Base-by-base conservation (phyloP, 768 basidiomycete genomes). In the Panus rudis region DNA sequence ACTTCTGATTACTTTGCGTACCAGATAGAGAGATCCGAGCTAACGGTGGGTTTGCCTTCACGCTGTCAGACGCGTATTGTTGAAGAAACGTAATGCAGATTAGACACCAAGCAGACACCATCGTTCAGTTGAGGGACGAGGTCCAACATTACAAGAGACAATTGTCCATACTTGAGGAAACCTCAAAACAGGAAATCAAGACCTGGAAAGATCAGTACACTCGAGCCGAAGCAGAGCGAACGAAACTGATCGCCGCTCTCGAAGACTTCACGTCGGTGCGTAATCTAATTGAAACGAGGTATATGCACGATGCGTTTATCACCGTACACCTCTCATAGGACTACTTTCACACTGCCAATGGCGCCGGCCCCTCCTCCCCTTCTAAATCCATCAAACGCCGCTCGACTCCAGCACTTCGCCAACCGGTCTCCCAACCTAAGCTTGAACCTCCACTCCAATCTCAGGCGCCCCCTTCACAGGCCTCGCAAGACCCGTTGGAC, bases 121-220 rank as follows among this genome's bases (percentile, higher is more conserved):
- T 84, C 41, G 57, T 69, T 2, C 78, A 78, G 42, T 67, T 86
- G 23, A 74, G 76, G 20, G 71, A 80, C 38, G 84, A 89, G 56
- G 67, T 75, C 0, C 64, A 62, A 0, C 82, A 86, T 41, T 85
- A 83, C 82, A 85, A 84, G 59, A 76, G 80, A 39, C 85, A 87
- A 52, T 67, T 70, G 38, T 54, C 65, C 17, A 68, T 71, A 22
- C 58, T 70, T 22, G 70, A 73, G 40, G 72, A 74, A 41, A 61
- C 68, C 1, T 67, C 70, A 8, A 62, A 68, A 37, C 63, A 63
- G 23, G 70, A 73, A 47, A 75, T 83, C 0, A 67, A 69, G 41
- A 81, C 81, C 52, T 88, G 85, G 85, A 86, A 87, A 58, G 84
- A 84, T 17, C 83, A 85, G 52, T 87, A 84, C 58, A 64, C 80